These are phyloP conservation scores for Heliamphora pulchella DNA, from an alignment of 179 eudicot genomes.

Conservation along the genomic window DNA sequence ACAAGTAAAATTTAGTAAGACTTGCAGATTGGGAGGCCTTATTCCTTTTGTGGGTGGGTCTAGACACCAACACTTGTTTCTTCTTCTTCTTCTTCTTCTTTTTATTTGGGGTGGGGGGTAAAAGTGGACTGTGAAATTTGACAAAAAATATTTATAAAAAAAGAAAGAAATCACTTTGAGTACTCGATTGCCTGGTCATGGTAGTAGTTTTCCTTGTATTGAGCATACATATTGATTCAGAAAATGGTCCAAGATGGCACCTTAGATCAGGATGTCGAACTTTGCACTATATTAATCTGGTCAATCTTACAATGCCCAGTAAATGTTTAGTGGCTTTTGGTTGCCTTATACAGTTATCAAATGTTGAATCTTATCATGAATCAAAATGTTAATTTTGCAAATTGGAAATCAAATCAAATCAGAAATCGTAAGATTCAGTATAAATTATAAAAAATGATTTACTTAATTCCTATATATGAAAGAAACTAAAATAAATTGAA, in stretches of 20 bases:
- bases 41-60: not conserved
- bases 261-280: not conserved
- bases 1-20: not conserved
- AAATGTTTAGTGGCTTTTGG: no score
- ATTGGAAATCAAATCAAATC: no score
- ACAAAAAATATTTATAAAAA: not conserved
- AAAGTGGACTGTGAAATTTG: not conserved
- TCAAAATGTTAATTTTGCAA: no score
- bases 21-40: not conserved
- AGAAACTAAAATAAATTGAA: no score
- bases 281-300: not conserved
- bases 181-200: not conserved
- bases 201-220: not conserved
- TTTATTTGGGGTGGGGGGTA: no score
- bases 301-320: not conserved
- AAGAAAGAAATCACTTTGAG: not conserved
- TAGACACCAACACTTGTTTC: not conserved
- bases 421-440: no score
- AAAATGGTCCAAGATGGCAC: not conserved
- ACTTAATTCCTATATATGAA: no score
- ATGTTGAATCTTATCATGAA: no score
- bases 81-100: no score
- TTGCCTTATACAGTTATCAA: no score
- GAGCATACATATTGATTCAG: not conserved
- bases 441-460: no score